Conservation (phyloP, 805 yeast species). For the Yarrowia phangngaensis region DNA sequence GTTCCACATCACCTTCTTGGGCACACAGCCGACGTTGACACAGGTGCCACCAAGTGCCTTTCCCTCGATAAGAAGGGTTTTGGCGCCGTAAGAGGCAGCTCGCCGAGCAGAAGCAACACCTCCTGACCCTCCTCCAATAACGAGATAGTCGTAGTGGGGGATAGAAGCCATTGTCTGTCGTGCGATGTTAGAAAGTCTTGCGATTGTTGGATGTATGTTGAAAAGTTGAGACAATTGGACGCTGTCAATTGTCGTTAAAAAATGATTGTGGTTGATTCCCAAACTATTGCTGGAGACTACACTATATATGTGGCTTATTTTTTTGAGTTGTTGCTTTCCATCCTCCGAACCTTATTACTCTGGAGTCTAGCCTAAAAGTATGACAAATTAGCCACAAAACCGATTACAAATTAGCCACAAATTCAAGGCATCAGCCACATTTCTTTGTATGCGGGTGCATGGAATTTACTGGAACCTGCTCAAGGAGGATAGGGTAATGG, state of each 20-base stretch:
- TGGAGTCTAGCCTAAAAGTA: slow-evolving; percentile 6
- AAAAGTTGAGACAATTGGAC: slow-evolving; percentile 3
- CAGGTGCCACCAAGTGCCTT: slow-evolving; percentile 92
- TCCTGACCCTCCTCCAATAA: slow-evolving; percentile 98
- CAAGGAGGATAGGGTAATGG: too few species aligned
- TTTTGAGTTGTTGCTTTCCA: too few species aligned
- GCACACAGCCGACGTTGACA: slow-evolving; percentile 99
- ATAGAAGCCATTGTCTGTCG: slow-evolving; percentile 47
- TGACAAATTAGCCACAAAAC: slow-evolving; percentile 21
- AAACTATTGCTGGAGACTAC: neutral
- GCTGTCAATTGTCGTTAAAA: neutral
- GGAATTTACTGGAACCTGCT: too few species aligned
- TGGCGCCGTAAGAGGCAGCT: slow-evolving; percentile 88
- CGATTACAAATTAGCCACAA: too few species aligned
- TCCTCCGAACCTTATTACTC: too few species aligned
- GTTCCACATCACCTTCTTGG: slow-evolving; percentile 98
- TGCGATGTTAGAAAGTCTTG: slow-evolving; percentile 24
- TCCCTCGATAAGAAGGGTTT: slow-evolving; percentile 76
- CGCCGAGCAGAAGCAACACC: slow-evolving; percentile 98
- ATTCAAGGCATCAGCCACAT: too few species aligned
- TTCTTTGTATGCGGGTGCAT: too few species aligned
- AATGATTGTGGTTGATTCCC: neutral
- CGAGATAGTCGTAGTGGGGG: slow-evolving; percentile 78
- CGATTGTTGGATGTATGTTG: slow-evolving; percentile 5
- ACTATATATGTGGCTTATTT: neutral